Evolutionary conservation across 495 filamentous ascomycete species (phyloP).

Genomic region (Hypomontagnella monticulosa): DNA sequence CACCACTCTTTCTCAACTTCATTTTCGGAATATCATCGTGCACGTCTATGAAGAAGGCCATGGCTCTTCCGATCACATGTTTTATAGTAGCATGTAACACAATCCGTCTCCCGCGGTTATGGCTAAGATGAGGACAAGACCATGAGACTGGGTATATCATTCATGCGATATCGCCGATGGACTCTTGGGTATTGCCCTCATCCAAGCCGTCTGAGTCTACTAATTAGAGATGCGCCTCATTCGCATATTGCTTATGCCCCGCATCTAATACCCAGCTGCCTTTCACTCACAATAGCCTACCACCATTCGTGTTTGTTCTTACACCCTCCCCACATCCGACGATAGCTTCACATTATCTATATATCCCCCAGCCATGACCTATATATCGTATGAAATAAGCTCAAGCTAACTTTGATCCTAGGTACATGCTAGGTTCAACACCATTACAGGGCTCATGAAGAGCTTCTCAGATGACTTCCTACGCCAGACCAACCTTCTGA

Average conservation of each 20-base stretch:
- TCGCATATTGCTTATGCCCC: not conserved
- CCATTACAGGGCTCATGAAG: constrained; percentile 76
- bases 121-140: not conserved
- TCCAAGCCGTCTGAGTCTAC: not conserved
- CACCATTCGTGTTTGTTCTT: not conserved
- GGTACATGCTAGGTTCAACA: constrained; percentile 77
- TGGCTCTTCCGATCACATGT: too few relatives aligned
- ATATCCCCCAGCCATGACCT: not conserved
- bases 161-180: not conserved
- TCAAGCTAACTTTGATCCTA: constrained; percentile 51
- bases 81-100: too few relatives aligned
- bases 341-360: not conserved
- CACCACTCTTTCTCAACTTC: too few relatives aligned
- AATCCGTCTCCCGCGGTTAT: not conserved
- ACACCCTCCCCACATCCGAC: too few relatives aligned
- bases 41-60: too few relatives aligned
- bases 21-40: too few relatives aligned
- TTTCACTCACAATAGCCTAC: not conserved
- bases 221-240: not conserved
- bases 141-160: not conserved
- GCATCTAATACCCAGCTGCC: too few relatives aligned
- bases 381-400: not conserved
- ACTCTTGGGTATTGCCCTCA: not conserved
- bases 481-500: constrained; percentile 80
- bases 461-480: constrained; percentile 81